Evolutionary conservation across 306 rosid species (phyloP).

Genomic region (Trichosanthes cucumerina): DNA sequence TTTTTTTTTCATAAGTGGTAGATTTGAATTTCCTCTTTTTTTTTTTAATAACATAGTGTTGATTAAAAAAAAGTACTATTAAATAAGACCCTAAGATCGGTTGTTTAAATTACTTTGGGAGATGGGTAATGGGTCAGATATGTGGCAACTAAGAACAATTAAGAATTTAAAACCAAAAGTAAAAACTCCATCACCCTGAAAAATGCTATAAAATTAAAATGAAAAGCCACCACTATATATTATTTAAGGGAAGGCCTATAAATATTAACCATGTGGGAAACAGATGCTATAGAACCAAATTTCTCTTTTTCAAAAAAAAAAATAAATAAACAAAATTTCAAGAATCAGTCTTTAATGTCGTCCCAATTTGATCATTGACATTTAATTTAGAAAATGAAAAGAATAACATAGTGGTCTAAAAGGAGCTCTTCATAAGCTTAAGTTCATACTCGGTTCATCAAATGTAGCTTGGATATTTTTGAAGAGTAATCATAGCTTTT

Average conservation of each 20-base stretch:
- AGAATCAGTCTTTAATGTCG: not conserved
- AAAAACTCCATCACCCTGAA: not conserved
- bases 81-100: not conserved
- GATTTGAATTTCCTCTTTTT: not conserved
- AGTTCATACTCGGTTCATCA: not conserved
- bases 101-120: not conserved
- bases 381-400: not conserved
- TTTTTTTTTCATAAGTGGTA: not conserved
- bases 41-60: too few species aligned
- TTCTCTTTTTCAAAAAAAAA: not conserved
- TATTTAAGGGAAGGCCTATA: not conserved
- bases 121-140: not conserved
- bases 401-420: not conserved
- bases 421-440: not conserved
- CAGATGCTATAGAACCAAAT: not conserved
- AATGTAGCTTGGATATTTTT: not conserved
- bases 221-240: not conserved
- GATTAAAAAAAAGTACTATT: not conserved
- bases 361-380: not conserved
- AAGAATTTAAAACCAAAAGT: not conserved
- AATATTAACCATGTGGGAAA: constrained; percentile 4
- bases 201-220: not conserved
- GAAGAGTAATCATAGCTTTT: not conserved
- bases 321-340: too few species aligned
- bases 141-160: not conserved